Base-by-base conservation (phyloP, 495 filamentous ascomycete genomes). In the Echria macrotheca region DNA sequence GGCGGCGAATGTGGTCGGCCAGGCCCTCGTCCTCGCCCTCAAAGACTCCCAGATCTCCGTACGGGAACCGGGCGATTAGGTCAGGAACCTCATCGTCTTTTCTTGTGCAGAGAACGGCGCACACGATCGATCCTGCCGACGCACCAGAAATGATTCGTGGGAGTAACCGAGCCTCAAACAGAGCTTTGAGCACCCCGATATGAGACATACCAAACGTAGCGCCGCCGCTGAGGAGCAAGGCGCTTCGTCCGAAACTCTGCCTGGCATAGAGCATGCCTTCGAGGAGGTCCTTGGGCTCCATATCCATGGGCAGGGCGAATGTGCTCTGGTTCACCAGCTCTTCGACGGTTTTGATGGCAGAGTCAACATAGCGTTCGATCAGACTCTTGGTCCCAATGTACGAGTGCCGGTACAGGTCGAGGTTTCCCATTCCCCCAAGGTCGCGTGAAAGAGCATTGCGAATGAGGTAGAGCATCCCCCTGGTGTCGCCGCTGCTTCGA, bases 151-250 rank as follows among this genome's bases (percentile, higher is more conserved):
- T 91, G 60, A 97, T 93, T 15, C 90, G 81, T 6, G 91, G 91
- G 2, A 96, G 77, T 3, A 95, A 72, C 1, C 77, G 78, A 12
- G 78, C 69, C 60, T 94, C 81, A 61, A 78, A 90, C 12, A 97
- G 75, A 4, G 85, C 76, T 57, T 95, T 95, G 52, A 96, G 69
- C n/a, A 96, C 91, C 2, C 91, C 91, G 52, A 96, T 85, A 64
- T 97, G 91, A 39, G 86, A 87, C 91, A 97, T 96, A 21, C 91
- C 91, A 65, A 95, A 91, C 0, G 89, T 96, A 0, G 85, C 91
- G 7, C 91, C 91, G 12, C 91, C 91, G 11, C 89, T 95, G 15
- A 96, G 74, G 2, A 95, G 72, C 47, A 96, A 67, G 0, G 91
- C 91, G 53, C 85, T 95, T 43, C 91, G 77, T 9, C 91, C 91